Conservation (phyloP, 768 basidiomycete genomes). For the Psilocybe sp. region DNA sequence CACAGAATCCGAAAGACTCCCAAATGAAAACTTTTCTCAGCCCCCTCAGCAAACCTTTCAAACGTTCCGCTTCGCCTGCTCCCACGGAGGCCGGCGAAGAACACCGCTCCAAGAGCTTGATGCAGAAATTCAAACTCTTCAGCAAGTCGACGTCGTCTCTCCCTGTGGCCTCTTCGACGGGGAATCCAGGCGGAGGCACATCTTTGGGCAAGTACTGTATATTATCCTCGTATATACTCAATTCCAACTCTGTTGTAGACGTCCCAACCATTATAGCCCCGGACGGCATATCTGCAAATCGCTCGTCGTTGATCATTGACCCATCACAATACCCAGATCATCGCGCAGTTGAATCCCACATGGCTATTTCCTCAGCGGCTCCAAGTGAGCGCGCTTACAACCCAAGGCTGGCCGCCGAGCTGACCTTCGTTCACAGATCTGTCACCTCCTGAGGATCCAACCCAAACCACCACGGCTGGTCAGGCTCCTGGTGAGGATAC, state of each 20-base stretch:
- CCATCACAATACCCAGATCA: background rate
- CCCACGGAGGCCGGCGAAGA: too few species aligned
- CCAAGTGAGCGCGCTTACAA: background rate
- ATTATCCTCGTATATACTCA: background rate
- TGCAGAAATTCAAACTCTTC: background rate
- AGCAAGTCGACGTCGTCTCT: background rate
- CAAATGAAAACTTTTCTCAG: too few species aligned
- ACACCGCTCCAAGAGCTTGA: too few species aligned
- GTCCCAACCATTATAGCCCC: background rate
- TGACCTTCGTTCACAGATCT: background rate
- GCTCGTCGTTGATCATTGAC: background rate
- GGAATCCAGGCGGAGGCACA: background rate
- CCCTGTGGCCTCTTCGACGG: conserved; percentile 1
- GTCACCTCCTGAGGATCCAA: background rate
- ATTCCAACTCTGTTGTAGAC: background rate
- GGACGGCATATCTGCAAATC: background rate
- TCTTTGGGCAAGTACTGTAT: background rate
- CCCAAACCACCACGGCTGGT: background rate
- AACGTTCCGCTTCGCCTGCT: too few species aligned
- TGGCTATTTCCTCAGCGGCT: background rate
- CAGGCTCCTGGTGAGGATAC: background rate
- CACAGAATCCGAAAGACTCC: too few species aligned
- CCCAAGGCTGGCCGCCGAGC: background rate
- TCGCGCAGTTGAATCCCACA: background rate
- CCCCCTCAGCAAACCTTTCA: too few species aligned